Conservation (phyloP, 441 rosid genomes). For the Gossypium lobatum region DNA sequence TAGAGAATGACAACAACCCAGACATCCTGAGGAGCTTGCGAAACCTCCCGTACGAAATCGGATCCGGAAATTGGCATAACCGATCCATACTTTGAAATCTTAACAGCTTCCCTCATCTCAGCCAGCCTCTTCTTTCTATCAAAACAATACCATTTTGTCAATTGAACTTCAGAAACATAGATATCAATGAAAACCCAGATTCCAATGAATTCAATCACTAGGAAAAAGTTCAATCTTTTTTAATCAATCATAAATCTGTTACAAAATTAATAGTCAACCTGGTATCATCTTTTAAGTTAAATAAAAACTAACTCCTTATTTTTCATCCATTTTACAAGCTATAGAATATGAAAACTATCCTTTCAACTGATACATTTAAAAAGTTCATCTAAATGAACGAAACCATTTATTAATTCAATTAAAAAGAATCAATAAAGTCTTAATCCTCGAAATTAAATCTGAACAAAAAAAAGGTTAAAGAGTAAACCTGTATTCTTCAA, state of each 20-base stretch:
- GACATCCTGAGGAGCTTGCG: conserved; percentile 83
- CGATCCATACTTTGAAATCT: conserved; percentile 65
- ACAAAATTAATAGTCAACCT: background rate
- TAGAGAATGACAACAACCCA: conserved; percentile 94
- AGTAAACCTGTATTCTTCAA: conserved; percentile 74
- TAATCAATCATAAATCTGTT: background rate
- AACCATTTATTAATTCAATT: background rate
- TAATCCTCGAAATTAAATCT: conserved; percentile 21
- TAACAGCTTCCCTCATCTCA: conserved; percentile 73
- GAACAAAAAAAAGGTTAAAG: background rate
- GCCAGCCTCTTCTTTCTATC: conserved; percentile 84
- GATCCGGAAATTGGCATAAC: conserved; percentile 82
- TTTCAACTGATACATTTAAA: background rate
- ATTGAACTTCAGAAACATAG: background rate
- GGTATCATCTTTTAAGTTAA: too few relatives aligned
- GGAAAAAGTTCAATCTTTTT: background rate
- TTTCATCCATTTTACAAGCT: background rate
- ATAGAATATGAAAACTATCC: background rate
- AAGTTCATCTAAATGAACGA: background rate
- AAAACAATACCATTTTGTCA: background rate
- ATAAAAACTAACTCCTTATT: background rate
- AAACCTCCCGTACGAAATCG: conserved; percentile 85
- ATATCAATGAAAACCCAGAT: background rate
- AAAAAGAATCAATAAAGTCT: background rate
- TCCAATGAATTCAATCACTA: background rate